Evolutionary conservation across 805 yeast species (phyloP).

Genomic region (Candida dajiaensis): DNA sequence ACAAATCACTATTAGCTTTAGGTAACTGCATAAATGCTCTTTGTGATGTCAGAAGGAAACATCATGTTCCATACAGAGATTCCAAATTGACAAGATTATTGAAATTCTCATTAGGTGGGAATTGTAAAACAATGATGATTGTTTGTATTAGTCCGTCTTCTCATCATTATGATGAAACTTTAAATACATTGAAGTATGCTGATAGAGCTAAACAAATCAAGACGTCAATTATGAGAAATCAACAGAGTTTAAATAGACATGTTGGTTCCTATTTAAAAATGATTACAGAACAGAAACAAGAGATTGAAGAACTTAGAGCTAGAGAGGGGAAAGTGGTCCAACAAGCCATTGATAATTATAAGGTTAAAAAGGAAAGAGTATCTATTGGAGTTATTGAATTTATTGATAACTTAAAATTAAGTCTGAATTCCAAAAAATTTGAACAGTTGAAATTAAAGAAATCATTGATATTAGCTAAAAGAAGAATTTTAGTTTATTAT

Average conservation of each 20-base stretch:
- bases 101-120: slow-evolving; percentile 88
- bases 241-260: slow-evolving; percentile 71
- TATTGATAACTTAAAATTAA: slow-evolving; percentile 34
- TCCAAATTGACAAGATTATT: slow-evolving; percentile 82
- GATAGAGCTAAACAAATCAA: slow-evolving; percentile 87
- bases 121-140: slow-evolving; percentile 93
- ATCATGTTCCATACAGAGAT: slow-evolving; percentile 87
- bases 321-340: slow-evolving; percentile 44
- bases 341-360: slow-evolving; percentile 30
- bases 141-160: slow-evolving; percentile 89
- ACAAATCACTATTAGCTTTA: slow-evolving; percentile 78
- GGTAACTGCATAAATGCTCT: slow-evolving; percentile 94
- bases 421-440: slow-evolving; percentile 37
- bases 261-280: slow-evolving; percentile 79
- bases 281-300: slow-evolving; percentile 75
- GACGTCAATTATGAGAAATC: slow-evolving; percentile 70
- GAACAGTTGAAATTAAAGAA: slow-evolving; percentile 37
- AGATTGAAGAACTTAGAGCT: slow-evolving; percentile 59
- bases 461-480: slow-evolving; percentile 32
- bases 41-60: slow-evolving; percentile 60
- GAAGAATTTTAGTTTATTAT: slow-evolving; percentile 37
- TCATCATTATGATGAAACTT: slow-evolving; percentile 86
- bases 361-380: slow-evolving; percentile 32
- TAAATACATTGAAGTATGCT: slow-evolving; percentile 87
- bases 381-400: slow-evolving; percentile 35